These are phyloP conservation scores for Aspergillus amoenus DNA, from an alignment of 2,329 filamentous ascomycete species.

Conservation along the genomic window DNA sequence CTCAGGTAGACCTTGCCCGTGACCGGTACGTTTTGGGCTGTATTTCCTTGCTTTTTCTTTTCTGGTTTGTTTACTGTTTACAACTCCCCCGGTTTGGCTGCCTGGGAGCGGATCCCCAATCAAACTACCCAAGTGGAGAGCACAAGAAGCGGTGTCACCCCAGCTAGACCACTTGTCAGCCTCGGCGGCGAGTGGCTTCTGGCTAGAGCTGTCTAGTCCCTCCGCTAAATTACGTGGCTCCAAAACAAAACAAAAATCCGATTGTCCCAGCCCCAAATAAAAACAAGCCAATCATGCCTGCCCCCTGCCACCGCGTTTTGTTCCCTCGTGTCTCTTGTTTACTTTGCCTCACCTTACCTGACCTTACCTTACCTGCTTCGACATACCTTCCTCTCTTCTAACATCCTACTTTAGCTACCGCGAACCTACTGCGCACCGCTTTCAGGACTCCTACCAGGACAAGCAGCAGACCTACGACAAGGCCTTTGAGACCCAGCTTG, in stretches of 20 bases:
- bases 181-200: constrained; percentile 5
- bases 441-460: constrained; percentile 44
- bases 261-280: constrained; percentile 18
- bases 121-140: constrained; percentile 22
- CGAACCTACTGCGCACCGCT: constrained; percentile 53
- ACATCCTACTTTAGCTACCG: constrained; percentile 50
- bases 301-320: constrained; percentile 7
- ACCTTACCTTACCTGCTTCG: constrained; percentile 23
- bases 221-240: constrained; percentile 26
- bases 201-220: constrained; percentile 21
- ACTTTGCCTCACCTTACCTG: constrained; percentile 7
- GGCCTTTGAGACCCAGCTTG: constrained; percentile 49
- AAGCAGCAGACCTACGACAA: constrained; percentile 42
- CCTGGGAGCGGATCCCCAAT: not conserved
- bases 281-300: constrained; percentile 16
- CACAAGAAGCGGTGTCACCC: constrained; percentile 24
- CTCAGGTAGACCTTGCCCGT: constrained; percentile 52
- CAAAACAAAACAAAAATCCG: constrained; percentile 22
- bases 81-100: not conserved
- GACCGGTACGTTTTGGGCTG: constrained; percentile 45
- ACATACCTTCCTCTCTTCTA: constrained; percentile 15
- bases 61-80: constrained; percentile 5
- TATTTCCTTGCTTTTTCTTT: constrained; percentile 15
- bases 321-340: constrained; percentile 10
- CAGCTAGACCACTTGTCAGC: constrained; percentile 1